phyloP scores from a whole-genome alignment of 2,329 filamentous ascomycete species.

The Macrophomina tecta region DNA sequence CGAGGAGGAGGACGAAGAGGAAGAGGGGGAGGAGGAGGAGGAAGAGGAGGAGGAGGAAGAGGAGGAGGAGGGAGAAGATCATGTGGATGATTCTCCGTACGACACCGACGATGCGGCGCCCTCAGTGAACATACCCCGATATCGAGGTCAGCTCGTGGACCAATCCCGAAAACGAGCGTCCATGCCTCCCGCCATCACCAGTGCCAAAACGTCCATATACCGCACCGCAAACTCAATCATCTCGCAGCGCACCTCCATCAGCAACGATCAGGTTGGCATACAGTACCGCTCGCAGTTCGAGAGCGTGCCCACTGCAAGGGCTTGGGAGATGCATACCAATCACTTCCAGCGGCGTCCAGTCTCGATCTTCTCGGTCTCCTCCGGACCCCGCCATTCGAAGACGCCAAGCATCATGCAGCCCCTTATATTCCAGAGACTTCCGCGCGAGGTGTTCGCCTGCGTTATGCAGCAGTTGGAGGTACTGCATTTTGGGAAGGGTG shows the following conservation, averaged over 20 bases:
- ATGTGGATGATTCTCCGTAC: conserved; percentile 10
- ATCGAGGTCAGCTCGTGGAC: not conserved
- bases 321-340: conserved; percentile 1
- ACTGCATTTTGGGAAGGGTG: conserved; percentile 44
- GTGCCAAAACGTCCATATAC: conserved; percentile 17
- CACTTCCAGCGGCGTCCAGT: not conserved
- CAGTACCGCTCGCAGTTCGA: conserved; percentile 11
- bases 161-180: conserved; percentile 8
- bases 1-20: conserved; percentile 22
- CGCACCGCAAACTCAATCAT: conserved; percentile 21
- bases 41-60: conserved; percentile 8
- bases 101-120: conserved; percentile 21
- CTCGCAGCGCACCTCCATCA: conserved; percentile 13
- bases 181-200: not conserved
- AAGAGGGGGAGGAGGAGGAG: conserved; percentile 6
- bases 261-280: not conserved
- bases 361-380: conserved; percentile 1
- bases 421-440: conserved; percentile 54
- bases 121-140: conserved; percentile 20
- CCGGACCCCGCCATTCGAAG: conserved; percentile 10
- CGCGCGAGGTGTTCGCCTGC: conserved; percentile 61
- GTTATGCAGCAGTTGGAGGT: conserved; percentile 59
- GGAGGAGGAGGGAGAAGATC: conserved; percentile 24
- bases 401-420: conserved; percentile 31
- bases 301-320: not conserved